phyloP scores from a whole-genome alignment of 495 filamentous ascomycete genomes.

The Daldinia vernicosa region DNA sequence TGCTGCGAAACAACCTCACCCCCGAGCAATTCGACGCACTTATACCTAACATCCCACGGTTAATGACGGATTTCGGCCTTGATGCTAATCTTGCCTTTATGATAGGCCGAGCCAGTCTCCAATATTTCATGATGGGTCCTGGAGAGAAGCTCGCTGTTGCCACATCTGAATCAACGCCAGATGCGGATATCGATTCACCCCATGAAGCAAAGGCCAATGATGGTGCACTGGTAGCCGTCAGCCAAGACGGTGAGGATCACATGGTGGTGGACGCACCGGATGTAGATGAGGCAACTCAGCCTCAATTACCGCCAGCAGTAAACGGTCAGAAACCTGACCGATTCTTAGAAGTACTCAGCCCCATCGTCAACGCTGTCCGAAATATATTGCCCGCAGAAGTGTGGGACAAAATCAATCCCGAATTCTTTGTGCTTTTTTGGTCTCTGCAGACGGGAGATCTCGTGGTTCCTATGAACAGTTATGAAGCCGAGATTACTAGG shows the following conservation, averaged over 20 bases:
- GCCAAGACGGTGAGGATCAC: slow-evolving; percentile 48
- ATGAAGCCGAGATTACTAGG: slow-evolving; percentile 73
- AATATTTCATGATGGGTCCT: slow-evolving; percentile 52
- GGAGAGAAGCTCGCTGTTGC: slow-evolving; percentile 44
- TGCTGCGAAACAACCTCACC: slow-evolving; percentile 80
- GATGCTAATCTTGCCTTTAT: slow-evolving; percentile 86
- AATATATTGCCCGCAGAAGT: slow-evolving; percentile 66
- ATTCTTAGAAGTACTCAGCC: slow-evolving; percentile 78
- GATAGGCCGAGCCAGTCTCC: slow-evolving; percentile 78
- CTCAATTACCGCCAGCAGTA: slow-evolving; percentile 28
- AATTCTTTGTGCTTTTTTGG: slow-evolving; percentile 95
- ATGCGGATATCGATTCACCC: slow-evolving; percentile 53
- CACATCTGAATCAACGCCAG: slow-evolving; percentile 43
- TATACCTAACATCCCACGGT: slow-evolving; percentile 75
- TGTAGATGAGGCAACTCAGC: slow-evolving; percentile 38
- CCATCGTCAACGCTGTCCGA: slow-evolving; percentile 74
- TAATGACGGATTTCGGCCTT: slow-evolving; percentile 83
- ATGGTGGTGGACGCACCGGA: slow-evolving; percentile 50
- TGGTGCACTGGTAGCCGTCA: slow-evolving; percentile 18
- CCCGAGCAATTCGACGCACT: slow-evolving; percentile 80
- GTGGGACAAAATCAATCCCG: slow-evolving; percentile 72
- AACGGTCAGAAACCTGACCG: slow-evolving; percentile 57
- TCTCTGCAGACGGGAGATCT: slow-evolving; percentile 84
- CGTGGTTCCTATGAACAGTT: slow-evolving; percentile 73
- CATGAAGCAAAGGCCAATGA: slow-evolving; percentile 45